Evolutionary conservation across 2,329 filamentous ascomycete species (phyloP).

Genomic region (Clarireedia sp.): DNA sequence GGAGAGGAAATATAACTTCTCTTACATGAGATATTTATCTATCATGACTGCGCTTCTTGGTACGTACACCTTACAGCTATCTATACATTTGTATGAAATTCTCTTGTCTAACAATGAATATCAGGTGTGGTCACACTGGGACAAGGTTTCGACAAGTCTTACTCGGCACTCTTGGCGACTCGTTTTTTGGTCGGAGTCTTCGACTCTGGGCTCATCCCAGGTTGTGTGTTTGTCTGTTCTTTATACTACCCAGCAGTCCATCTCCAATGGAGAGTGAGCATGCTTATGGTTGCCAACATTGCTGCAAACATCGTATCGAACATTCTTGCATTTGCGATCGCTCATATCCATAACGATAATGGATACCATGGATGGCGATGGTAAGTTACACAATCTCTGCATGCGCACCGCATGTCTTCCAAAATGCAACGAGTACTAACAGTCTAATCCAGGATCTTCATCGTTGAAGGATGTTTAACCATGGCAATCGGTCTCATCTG

Average conservation of each 20-base stretch:
- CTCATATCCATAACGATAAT: slow-evolving; percentile 61
- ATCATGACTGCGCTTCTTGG: slow-evolving; percentile 6
- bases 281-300: slow-evolving; percentile 38
- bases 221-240: slow-evolving; percentile 39
- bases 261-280: slow-evolving; percentile 39
- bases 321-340: slow-evolving; percentile 17
- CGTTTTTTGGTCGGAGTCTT: slow-evolving; percentile 39
- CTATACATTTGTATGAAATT: not conserved
- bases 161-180: slow-evolving; percentile 64
- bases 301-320: slow-evolving; percentile 21
- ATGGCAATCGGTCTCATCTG: slow-evolving; percentile 35
- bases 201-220: slow-evolving; percentile 40
- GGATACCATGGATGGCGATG: slow-evolving; percentile 54
- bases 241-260: slow-evolving; percentile 43
- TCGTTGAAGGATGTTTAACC: slow-evolving; percentile 42
- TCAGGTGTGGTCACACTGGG: slow-evolving; percentile 22
- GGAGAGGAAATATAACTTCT: slow-evolving; percentile 11
- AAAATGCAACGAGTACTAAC: not conserved
- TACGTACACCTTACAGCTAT: not conserved
- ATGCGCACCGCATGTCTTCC: not conserved
- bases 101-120: not conserved
- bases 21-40: slow-evolving; percentile 22
- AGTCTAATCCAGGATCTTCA: slow-evolving; percentile 35
- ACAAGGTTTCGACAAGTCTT: slow-evolving; percentile 42
- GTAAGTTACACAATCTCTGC: slow-evolving; percentile 26